Conservation (phyloP, 805 yeast genomes). For the Wickerhamomyces bovis region DNA sequence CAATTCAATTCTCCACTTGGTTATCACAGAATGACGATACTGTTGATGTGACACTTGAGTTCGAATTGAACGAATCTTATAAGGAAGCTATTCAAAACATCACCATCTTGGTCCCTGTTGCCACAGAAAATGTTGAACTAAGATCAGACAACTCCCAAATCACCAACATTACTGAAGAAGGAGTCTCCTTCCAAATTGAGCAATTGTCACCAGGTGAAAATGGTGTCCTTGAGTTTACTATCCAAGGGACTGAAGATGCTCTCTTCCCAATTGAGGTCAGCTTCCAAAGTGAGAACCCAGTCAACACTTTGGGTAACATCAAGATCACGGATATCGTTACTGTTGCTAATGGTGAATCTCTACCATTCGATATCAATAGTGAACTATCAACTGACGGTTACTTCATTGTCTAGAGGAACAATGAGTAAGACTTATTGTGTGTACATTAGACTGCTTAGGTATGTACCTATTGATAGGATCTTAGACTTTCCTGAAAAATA, state of each 20-base stretch:
- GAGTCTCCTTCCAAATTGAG: slow-evolving; percentile 60
- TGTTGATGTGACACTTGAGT: slow-evolving; percentile 80
- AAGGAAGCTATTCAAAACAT: slow-evolving; percentile 47
- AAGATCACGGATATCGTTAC: slow-evolving; percentile 53
- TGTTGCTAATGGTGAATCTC: slow-evolving; percentile 44
- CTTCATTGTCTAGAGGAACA: slow-evolving; percentile 35
- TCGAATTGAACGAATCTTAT: slow-evolving; percentile 55
- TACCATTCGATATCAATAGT: slow-evolving; percentile 65
- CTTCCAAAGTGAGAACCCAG: slow-evolving; percentile 45
- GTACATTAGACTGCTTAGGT: neutral
- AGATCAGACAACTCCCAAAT: slow-evolving; percentile 50
- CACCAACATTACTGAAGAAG: slow-evolving; percentile 58
- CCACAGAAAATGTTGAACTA: slow-evolving; percentile 48
- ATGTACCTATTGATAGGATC: neutral
- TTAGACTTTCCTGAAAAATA: neutral
- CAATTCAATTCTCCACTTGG: slow-evolving; percentile 82
- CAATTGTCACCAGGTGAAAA: slow-evolving; percentile 45
- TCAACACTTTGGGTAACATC: slow-evolving; percentile 58
- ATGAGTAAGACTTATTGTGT: neutral
- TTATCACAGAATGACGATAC: slow-evolving; percentile 56
- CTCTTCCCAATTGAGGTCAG: slow-evolving; percentile 82
- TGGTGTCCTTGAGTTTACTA: slow-evolving; percentile 76
- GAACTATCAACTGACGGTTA: slow-evolving; percentile 54
- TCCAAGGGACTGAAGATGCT: slow-evolving; percentile 74
- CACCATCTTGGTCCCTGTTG: slow-evolving; percentile 57